These are phyloP conservation scores for Dichotomocladium elegans DNA, from an alignment of 371 early-diverging fungal species.

Conservation along the genomic window DNA sequence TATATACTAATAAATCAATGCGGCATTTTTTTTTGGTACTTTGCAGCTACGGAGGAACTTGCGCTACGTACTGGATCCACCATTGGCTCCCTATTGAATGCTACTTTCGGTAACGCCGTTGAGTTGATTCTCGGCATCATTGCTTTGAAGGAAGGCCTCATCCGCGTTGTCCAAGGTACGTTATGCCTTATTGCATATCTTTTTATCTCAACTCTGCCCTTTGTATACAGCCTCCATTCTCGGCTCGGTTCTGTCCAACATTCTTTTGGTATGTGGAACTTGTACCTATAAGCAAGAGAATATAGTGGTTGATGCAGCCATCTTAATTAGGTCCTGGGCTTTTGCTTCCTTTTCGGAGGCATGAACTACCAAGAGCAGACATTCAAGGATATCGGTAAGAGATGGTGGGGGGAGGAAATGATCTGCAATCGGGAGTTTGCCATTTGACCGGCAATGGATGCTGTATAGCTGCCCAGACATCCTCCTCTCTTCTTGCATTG, in stretches of 20 bases:
- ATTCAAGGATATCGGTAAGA: slow-evolving; percentile 69
- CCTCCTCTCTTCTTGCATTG: slow-evolving; percentile 70
- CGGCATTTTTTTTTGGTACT: too few relatives aligned
- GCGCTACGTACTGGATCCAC: slow-evolving; percentile 35
- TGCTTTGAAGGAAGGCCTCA: slow-evolving; percentile 73
- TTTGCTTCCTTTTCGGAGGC: slow-evolving; percentile 81
- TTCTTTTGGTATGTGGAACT: slow-evolving; percentile 58
- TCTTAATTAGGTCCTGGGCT: slow-evolving; percentile 53
- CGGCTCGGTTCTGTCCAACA: slow-evolving; percentile 82
- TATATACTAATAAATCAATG: too few relatives aligned
- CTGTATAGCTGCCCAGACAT: slow-evolving; percentile 68
- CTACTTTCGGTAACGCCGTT: slow-evolving; percentile 72
- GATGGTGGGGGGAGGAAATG: too few relatives aligned
- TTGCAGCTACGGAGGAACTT: slow-evolving; percentile 40
- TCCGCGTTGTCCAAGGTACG: slow-evolving; percentile 75
- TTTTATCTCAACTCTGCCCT: background rate
- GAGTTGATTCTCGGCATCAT: slow-evolving; percentile 80
- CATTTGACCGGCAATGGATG: too few relatives aligned
- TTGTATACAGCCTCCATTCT: slow-evolving; percentile 64
- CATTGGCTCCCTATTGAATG: slow-evolving; percentile 35
- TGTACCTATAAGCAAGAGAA: too few relatives aligned
- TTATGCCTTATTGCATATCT: too few relatives aligned
- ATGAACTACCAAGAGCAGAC: slow-evolving; percentile 59
- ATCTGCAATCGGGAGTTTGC: too few relatives aligned
- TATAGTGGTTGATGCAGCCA: too few relatives aligned